Evolutionary conservation across 352 stramenopile genomes (phyloP).

Genomic region (Phytopythium aichiense): DNA sequence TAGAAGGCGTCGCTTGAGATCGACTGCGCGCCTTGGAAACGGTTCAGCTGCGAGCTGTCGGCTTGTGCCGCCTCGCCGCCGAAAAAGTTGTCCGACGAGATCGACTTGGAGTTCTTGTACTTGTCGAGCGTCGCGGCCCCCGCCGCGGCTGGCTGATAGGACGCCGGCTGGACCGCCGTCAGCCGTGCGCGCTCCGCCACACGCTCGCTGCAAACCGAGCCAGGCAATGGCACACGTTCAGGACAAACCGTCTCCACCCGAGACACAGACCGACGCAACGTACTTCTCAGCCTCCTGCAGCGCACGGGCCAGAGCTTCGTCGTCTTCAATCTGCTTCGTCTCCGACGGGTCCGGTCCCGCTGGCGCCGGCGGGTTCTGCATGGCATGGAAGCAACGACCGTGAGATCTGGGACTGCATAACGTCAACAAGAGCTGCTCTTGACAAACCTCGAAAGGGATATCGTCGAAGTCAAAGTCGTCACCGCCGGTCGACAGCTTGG

Average conservation of each 20-base stretch:
- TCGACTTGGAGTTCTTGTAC: slow-evolving; percentile 91
- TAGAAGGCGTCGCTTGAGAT: slow-evolving; percentile 90
- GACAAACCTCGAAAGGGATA: slow-evolving; percentile 75
- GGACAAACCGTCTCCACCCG: not conserved
- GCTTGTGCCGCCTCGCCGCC: slow-evolving; percentile 50
- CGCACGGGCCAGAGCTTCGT: slow-evolving; percentile 77
- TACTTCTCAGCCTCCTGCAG: slow-evolving; percentile 81
- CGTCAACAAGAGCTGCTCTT: not conserved
- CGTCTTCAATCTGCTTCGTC: slow-evolving; percentile 84
- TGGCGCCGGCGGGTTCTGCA: slow-evolving; percentile 63
- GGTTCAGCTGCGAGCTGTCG: slow-evolving; percentile 61
- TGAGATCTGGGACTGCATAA: not conserved
- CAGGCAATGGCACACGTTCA: not conserved
- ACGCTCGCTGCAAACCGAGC: slow-evolving; percentile 21
- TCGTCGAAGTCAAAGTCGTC: slow-evolving; percentile 88
- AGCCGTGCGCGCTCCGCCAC: slow-evolving; percentile 4
- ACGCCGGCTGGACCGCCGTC: slow-evolving; percentile 9
- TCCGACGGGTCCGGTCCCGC: slow-evolving; percentile 22
- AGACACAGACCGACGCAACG: slow-evolving; percentile 3
- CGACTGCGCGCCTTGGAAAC: slow-evolving; percentile 76
- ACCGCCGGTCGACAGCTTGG: slow-evolving; percentile 62
- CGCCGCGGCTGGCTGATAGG: slow-evolving; percentile 20
- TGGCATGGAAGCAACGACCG: not conserved
- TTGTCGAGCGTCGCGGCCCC: slow-evolving; percentile 77
- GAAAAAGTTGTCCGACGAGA: slow-evolving; percentile 90